A percentile compares a stretch with the other conserved stretches of the same genome.
Conservation (phyloP, 108 stramenopile species). For the Cyclotella baltica region DNA sequence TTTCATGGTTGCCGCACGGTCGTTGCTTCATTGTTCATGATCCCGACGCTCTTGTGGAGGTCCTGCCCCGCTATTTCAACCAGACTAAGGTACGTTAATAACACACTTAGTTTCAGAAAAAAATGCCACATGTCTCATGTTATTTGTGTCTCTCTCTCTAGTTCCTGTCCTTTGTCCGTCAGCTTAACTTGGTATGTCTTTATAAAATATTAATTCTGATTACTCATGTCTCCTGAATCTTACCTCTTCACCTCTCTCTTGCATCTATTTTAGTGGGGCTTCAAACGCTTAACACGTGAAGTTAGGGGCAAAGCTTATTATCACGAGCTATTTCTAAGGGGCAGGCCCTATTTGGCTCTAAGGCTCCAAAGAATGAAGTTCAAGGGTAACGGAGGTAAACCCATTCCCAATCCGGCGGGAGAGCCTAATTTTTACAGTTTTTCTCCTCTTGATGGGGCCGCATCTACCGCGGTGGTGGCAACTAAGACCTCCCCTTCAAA, state of each 20-base stretch:
- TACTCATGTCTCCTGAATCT: too few species aligned
- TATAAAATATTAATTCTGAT: too few species aligned
- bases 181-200: too few species aligned
- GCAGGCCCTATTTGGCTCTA: slow-evolving; percentile 48
- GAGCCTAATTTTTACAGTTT: slow-evolving; percentile 55
- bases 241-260: too few species aligned
- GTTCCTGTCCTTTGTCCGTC: too few species aligned
- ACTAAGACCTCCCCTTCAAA: too few species aligned
- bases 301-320: slow-evolving; percentile 59
- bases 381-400: slow-evolving; percentile 62
- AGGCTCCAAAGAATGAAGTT: slow-evolving; percentile 56
- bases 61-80: slow-evolving; percentile 72
- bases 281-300: slow-evolving; percentile 70
- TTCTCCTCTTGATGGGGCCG: neutral
- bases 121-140: too few species aligned
- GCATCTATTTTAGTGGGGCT: too few species aligned
- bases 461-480: neutral
- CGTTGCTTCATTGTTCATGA: slow-evolving; percentile 65
- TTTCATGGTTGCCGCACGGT: slow-evolving; percentile 71
- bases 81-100: too few species aligned
- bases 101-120: too few species aligned
- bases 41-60: slow-evolving; percentile 57
- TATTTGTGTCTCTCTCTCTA: too few species aligned
- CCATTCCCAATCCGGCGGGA: slow-evolving; percentile 56
- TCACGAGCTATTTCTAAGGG: slow-evolving; percentile 66